Base-by-base conservation (phyloP, 345 rosid species). In the Mallotus nudiflorus region DNA sequence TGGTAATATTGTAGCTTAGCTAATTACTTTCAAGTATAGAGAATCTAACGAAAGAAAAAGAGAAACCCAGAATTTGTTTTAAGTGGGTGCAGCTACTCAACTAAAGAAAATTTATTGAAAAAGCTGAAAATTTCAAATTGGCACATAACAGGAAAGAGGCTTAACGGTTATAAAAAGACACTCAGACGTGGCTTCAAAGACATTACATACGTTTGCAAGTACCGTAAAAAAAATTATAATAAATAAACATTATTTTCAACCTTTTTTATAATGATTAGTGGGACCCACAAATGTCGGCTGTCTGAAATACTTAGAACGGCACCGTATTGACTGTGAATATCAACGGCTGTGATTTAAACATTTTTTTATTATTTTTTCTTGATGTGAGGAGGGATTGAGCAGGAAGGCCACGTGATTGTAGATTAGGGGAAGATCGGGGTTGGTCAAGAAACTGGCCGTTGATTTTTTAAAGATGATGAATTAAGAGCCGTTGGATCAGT, bases 181-280 rank as follows among this genome's bases (percentile, higher is more conserved):
- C n/a, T n/a, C n/a, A 52, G 59, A 75, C 83, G 79, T 85, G 72
- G 84, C 91, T 86, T 83, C 85, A 61, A 85, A 80, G 89, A 19
- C 80, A 72, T 58, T 55, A 33, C 37, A 33, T 33, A 33, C 37
- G 37, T 33, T 33, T 33, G 37, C 9, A n/a, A n/a, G n/a, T n/a
- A n/a, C n/a, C n/a, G n/a, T n/a, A n/a, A n/a, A n/a, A n/a, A n/a
- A n/a, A n/a, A n/a, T n/a, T n/a, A n/a, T n/a, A n/a, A n/a, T n/a
- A n/a, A n/a, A n/a, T 44, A 33, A 67, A 77, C 13, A 73, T 62
- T 62, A 75, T 67, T 42, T 75, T 79, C 74, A 72, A 76, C 73
- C 67, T 78, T 73, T 19, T 40, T 42, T 57, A 31, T 27, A 55
- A 35, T 4, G 4, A 27, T 33, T 6, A 13, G 22, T 27, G 62